Evolutionary conservation across 306 rosid species (phyloP), one percentile per base, ranked within the genome.

Genomic region (Acacia acuminata): DNA sequence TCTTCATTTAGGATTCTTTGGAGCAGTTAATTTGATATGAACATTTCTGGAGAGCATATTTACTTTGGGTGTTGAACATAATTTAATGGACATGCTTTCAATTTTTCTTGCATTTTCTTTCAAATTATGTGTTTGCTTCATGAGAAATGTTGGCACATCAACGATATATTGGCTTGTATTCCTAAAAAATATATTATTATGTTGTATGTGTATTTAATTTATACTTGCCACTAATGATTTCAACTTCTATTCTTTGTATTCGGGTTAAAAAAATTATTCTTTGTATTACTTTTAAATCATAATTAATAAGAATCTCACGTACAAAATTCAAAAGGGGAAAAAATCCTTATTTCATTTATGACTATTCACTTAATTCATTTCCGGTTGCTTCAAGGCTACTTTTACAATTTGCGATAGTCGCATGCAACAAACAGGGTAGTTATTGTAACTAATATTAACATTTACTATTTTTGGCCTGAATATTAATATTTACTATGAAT

Each of bases 1-100:
- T 55, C 76, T 80, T 34, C 14, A 58, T 51, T 8, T 40, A 42
- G 56, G 42, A 61, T 8, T 43, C 5, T 82, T 77, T 73, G 83
- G 24, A 76, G 27, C 83, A 47, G 82, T 66, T 56, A 24, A 56
- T 75, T 55, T 45, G 36, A 25, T 44, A 24, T 44, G 45, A 71
- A 71, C 69, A 22, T 55, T 67, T 79, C 77, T 40, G 40, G 75
- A 72, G 77, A 14, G 7, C 64, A 70, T 43, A 68, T 77, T 71
- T 75, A 78, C 16, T 72, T 44, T 76, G 78, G 79, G 44, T 38
- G 68, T 75, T 67, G 71, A 40, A 40, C 83, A 24, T 66, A 66
- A 81, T 77, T 78, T 78, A 71, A 43, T 61, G 79, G 75, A 67
- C 44, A 50, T 78, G 87, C 56, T 53, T 56, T 47, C 47, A 44